These are phyloP conservation scores for Jaltomata sinuosa DNA, from an alignment of 257 asterid species.

Conservation along the genomic window DNA sequence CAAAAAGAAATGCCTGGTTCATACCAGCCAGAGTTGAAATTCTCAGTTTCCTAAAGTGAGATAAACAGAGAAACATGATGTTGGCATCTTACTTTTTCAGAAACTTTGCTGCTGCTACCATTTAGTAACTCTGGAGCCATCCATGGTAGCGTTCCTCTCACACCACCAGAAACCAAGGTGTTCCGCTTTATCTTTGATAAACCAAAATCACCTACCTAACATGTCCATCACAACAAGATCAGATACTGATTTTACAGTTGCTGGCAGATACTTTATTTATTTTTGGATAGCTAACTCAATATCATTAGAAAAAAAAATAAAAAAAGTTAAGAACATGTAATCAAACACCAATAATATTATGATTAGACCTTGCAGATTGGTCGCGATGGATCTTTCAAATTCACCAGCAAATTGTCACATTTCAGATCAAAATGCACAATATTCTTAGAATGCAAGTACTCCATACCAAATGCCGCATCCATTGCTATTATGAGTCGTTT, in stretches of 20 bases:
- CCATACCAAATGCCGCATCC: slow-evolving; percentile 99
- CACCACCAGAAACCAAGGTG: slow-evolving; percentile 96
- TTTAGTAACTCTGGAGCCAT: slow-evolving; percentile 94
- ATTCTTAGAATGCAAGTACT: slow-evolving; percentile 87
- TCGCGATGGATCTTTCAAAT: slow-evolving; percentile 81
- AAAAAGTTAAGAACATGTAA: neutral
- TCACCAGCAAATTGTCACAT: slow-evolving; percentile 86
- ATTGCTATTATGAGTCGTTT: slow-evolving; percentile 78
- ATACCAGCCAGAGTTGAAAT: neutral
- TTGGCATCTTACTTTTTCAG: slow-evolving; percentile 62
- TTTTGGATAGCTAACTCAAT: neutral
- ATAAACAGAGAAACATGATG: neutral
- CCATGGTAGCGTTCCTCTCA: slow-evolving; percentile 95
- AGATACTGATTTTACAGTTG: neutral
- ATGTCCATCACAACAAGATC: slow-evolving; percentile 10
- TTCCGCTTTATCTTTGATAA: slow-evolving; percentile 77
- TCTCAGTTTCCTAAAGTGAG: slow-evolving; percentile 5
- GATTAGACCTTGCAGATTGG: slow-evolving; percentile 80
- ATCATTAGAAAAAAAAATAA: neutral
- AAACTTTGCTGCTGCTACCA: slow-evolving; percentile 75
- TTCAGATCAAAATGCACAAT: slow-evolving; percentile 94
- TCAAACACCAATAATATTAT: neutral
- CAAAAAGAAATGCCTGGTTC: neutral
- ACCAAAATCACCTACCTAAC: slow-evolving; percentile 93
- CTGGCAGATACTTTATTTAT: neutral